Evolutionary conservation across 352 stramenopile species (phyloP), one percentile per base, ranked within the genome.

Genomic region (Pythium biforme): DNA sequence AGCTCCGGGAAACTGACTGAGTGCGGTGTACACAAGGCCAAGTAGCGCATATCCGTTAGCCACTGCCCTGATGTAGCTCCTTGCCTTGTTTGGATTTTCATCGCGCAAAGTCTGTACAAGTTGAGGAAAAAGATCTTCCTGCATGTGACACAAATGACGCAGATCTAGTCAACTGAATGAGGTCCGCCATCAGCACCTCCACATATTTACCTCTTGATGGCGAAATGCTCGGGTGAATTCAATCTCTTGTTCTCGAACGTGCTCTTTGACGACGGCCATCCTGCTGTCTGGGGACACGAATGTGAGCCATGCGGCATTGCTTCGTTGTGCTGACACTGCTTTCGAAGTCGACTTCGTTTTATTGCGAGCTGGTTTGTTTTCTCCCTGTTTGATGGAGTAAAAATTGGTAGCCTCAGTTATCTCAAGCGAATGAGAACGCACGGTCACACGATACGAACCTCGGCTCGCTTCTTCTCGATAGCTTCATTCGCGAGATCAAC

Each of bases 41-140:
- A 79, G 74, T 15, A 89, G 27, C 11, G 70, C 74, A 33, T 74
- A 68, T 29, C 68, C 66, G n/a, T 59, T 59, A 10, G 77, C 80
- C 4, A 87, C 61, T 2, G 73, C 74, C 59, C 73, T 73, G 57
- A 88, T 75, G 63, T 86, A 89, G 14, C 68, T 86, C 63, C 77
- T 70, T 3, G 80, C 62, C 61, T 70, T 74, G 41, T 87, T 80
- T 5, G 79, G 80, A 26, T 85, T 71, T 46, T 89, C 77, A 10
- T 75, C 75, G 14, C 80, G 74, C 4, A 89, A 43, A 4, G 77
- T 83, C 52, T 89, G 76, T 0, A 89, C 69, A 4, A 89, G 56
- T 37, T 89, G 80, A 33, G 77, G 80, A 27, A 86, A 83, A n/a
- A 87, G 71, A 15, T 89, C 79, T 29, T 72, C 65, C 65, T 72